phyloP scores from a whole-genome alignment of 2,329 filamentous ascomycete genomes.

The Tolypocladium capitatum region DNA sequence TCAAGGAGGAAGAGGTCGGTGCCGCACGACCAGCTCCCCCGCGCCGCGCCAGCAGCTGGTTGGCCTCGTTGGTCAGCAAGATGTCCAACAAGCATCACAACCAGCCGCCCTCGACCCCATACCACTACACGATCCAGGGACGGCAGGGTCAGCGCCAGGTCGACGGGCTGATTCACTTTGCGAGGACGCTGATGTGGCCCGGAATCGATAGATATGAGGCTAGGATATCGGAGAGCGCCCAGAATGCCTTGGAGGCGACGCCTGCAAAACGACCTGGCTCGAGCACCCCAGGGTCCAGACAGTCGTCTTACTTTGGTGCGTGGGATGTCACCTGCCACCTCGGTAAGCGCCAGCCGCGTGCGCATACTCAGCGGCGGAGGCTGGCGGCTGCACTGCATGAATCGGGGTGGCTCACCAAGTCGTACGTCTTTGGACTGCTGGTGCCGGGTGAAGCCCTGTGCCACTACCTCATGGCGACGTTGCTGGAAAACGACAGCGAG shows the following conservation, averaged over 20 bases:
- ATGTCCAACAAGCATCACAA: conserved; percentile 30
- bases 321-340: conserved; percentile 21
- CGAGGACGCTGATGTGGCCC: conserved; percentile 49
- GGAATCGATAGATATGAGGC: conserved; percentile 38
- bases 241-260: conserved; percentile 20
- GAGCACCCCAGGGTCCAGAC: conserved; percentile 19
- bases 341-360: conserved; percentile 14
- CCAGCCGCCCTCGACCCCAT: conserved; percentile 17
- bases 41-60: conserved; percentile 29
- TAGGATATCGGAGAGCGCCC: conserved; percentile 34
- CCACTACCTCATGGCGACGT: conserved; percentile 52
- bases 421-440: conserved; percentile 52
- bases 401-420: conserved; percentile 54
- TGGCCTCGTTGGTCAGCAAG: conserved; percentile 43
- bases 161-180: conserved; percentile 50
- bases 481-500: conserved; percentile 50
- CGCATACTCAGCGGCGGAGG: conserved; percentile 33
- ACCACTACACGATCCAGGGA: conserved; percentile 38
- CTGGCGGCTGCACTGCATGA: conserved; percentile 44
- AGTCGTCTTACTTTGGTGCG: conserved; percentile 34
- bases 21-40: conserved; percentile 4
- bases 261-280: conserved; percentile 24
- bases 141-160: conserved; percentile 46
- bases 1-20: conserved; percentile 24
- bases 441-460: conserved; percentile 49